Conservation (phyloP, 306 rosid genomes). For the Potentilla sterilis region DNA sequence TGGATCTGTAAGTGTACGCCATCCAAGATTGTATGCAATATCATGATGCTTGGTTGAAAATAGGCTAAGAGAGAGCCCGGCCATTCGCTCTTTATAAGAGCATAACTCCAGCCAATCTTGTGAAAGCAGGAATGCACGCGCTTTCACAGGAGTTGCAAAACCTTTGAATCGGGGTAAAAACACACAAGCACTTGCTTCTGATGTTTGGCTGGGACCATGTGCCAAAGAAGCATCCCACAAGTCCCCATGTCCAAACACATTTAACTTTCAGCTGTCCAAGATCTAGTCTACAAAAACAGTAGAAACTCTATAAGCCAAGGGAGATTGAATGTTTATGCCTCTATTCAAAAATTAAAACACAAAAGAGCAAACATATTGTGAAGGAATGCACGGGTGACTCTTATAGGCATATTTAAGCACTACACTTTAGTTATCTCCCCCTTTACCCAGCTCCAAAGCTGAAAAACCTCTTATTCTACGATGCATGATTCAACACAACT, state of each 20-base stretch:
- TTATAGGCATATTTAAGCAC: too few species aligned
- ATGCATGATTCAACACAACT: background rate
- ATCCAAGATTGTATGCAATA: conserved; percentile 79
- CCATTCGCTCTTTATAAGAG: conserved; percentile 76
- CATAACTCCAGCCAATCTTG: conserved; percentile 95
- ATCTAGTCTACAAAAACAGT: conserved; percentile 65
- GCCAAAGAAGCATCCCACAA: conserved; percentile 94
- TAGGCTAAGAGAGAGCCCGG: conserved; percentile 80
- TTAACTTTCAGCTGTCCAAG: conserved; percentile 84
- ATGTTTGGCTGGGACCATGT: conserved; percentile 78
- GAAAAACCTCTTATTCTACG: too few species aligned
- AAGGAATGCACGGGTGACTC: conserved; percentile 1
- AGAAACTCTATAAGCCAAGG: conserved; percentile 24
- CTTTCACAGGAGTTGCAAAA: conserved; percentile 57
- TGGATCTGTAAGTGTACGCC: conserved; percentile 92
- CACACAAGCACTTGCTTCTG: conserved; percentile 82
- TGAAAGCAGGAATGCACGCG: conserved; percentile 70
- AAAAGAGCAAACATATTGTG: conserved; percentile 10
- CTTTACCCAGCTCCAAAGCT: background rate
- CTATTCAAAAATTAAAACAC: background rate
- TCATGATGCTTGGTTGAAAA: conserved; percentile 78
- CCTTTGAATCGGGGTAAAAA: conserved; percentile 68
- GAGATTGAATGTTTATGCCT: conserved; percentile 9
- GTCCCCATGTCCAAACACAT: conserved; percentile 90
- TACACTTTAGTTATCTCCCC: background rate